Base-by-base conservation (phyloP, 1,284 basidiomycete species). In the Earliella scabrosa region DNA sequence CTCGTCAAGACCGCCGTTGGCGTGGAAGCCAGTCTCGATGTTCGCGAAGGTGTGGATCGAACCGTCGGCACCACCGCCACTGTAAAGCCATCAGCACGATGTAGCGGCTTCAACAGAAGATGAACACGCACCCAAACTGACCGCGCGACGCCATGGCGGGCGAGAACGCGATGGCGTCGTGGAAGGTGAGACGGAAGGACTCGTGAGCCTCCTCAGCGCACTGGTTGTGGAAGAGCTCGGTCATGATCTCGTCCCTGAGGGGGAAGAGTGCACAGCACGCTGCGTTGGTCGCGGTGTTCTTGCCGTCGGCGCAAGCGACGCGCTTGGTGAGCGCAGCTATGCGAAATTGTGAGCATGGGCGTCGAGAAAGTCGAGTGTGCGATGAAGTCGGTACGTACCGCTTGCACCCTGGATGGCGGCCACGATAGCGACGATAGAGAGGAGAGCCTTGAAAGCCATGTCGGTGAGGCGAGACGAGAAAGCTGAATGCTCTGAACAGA, bases 241-340 rank as follows among this genome's bases (percentile, higher is more conserved):
- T 29, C 13, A 48, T n/a, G 46, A 48, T 48, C 35, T 48, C 46
- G 46, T 48, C 46, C 4, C 46, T 34, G 46, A 48, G 38, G 63
- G 67, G 66, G 68, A 69, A 31, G 61, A 61, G 40, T 64, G 60
- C 20, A 56, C 74, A 75, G 63, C 74, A 76, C n/a, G 73, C 73
- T 23, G 59, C 68, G 52, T 75, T 73, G 0, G 71, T 65, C 16
- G 69, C 72, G 5, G 63, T 67, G 39, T 69, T 58, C 14, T 48
- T 39, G 26, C 60, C 60, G 35, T 59, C 58, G 32, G 60, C 47
- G 45, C 60, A 62, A 16, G 60, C 46, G 7, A 59, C 60, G 41
- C 58, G 57, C 13, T 45, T 38, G 16, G 54, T 62, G n/a, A 62
- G 31, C 40, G 60, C 60, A 40, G 52, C 60, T 59, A n/a, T 21